Conservation (phyloP, 257 asterid genomes). For the Lavandula angustifolia region DNA sequence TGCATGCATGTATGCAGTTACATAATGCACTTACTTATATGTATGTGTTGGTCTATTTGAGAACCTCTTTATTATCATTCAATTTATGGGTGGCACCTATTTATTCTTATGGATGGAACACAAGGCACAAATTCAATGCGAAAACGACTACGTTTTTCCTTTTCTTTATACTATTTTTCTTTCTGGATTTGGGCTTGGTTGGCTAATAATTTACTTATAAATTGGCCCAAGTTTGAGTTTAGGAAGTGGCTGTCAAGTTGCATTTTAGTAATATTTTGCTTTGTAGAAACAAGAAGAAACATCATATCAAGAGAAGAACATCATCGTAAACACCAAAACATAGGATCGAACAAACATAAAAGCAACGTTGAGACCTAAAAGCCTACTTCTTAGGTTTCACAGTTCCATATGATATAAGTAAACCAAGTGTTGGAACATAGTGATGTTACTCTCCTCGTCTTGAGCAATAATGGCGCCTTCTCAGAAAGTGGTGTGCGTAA, state of each 20-base stretch:
- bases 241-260: too few relatives aligned
- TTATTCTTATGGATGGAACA: slow-evolving; percentile 14
- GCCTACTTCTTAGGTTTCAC: slow-evolving; percentile 31
- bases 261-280: neutral
- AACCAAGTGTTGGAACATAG: neutral
- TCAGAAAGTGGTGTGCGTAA: slow-evolving; percentile 44
- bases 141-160: slow-evolving; percentile 14
- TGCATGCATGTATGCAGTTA: slow-evolving; percentile 25
- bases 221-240: too few relatives aligned
- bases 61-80: slow-evolving; percentile 21
- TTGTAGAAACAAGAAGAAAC: neutral
- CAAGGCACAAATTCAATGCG: slow-evolving; percentile 21
- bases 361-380: slow-evolving; percentile 38
- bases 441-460: slow-evolving; percentile 15
- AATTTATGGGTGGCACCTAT: slow-evolving; percentile 26
- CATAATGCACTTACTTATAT: neutral
- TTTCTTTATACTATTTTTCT: too few relatives aligned
- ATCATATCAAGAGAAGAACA: slow-evolving; percentile 1
- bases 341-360: slow-evolving; percentile 23
- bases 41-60: slow-evolving; percentile 7
- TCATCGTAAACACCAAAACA: slow-evolving; percentile 38
- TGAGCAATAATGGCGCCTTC: slow-evolving; percentile 25
- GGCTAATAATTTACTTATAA: neutral
- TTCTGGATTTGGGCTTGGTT: neutral
- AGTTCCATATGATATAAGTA: slow-evolving; percentile 14